A percentile compares a stretch with the other conserved stretches of the same genome.
Evolutionary conservation across 2,329 filamentous ascomycete species (phyloP).

Genomic region (Phaeosphaeria sp.): DNA sequence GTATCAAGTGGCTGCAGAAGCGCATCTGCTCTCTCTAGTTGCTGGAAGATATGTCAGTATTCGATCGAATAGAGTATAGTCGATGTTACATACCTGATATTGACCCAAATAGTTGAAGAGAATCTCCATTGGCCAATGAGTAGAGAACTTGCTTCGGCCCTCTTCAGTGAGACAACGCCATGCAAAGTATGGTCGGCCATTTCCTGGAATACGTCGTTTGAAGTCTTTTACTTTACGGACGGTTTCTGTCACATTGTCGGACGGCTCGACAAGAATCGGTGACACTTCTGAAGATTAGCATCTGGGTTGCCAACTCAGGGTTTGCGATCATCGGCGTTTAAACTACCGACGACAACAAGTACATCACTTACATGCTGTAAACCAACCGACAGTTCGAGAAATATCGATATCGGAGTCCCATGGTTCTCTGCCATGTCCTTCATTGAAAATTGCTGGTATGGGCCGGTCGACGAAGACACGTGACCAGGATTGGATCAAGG

Average conservation of each 20-base stretch:
- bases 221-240: slow-evolving; percentile 64
- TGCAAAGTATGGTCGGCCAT: slow-evolving; percentile 56
- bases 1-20: slow-evolving; percentile 52
- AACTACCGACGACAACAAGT: neutral
- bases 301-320: neutral
- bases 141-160: slow-evolving; percentile 36
- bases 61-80: neutral
- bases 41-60: slow-evolving; percentile 45
- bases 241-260: slow-evolving; percentile 51
- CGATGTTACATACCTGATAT: slow-evolving; percentile 51
- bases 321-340: neutral
- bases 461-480: slow-evolving; percentile 61
- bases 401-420: slow-evolving; percentile 58
- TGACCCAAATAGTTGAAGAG: slow-evolving; percentile 64
- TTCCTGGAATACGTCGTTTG: slow-evolving; percentile 45
- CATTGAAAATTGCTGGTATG: slow-evolving; percentile 57
- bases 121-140: slow-evolving; percentile 60
- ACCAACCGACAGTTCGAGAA: slow-evolving; percentile 66
- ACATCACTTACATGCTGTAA: slow-evolving; percentile 57
- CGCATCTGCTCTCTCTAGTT: slow-evolving; percentile 54
- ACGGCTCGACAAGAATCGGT: slow-evolving; percentile 48
- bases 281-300: slow-evolving; percentile 37
- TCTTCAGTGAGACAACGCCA: slow-evolving; percentile 34
- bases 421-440: slow-evolving; percentile 47
- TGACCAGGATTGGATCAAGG: slow-evolving; percentile 62